phyloP scores from a whole-genome alignment of 179 eudicot genomes.

The Spergularia azorica region DNA sequence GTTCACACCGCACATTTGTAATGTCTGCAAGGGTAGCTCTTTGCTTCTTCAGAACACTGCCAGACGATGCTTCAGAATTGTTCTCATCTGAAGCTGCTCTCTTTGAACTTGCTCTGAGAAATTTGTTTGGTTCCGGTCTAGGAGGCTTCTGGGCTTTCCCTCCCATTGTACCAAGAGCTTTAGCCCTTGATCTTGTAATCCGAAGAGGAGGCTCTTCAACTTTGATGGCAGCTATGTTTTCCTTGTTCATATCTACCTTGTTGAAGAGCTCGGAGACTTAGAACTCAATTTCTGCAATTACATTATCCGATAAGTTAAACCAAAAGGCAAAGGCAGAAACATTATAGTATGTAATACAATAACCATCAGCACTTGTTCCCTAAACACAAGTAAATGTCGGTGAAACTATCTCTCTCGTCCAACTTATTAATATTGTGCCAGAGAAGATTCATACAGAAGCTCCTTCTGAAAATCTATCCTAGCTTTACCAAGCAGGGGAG shows the following conservation, averaged over 20 bases:
- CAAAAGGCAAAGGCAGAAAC: not conserved
- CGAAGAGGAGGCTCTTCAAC: constrained; percentile 49
- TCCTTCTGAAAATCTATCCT: not conserved
- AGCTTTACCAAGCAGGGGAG: not conserved
- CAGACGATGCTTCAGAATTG: constrained; percentile 30
- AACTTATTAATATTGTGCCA: not conserved
- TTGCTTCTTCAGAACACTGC: constrained; percentile 52
- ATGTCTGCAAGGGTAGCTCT: constrained; percentile 70
- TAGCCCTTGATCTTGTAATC: constrained; percentile 76
- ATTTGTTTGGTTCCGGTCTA: constrained; percentile 48
- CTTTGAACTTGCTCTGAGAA: constrained; percentile 42
- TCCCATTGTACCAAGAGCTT: constrained; percentile 49
- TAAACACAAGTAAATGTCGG: not conserved
- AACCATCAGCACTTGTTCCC: not conserved
- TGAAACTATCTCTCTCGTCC: no score
- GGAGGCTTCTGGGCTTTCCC: constrained; percentile 55
- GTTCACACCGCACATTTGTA: constrained; percentile 52
- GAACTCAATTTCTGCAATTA: constrained; percentile 30
- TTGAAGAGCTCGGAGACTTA: constrained; percentile 35
- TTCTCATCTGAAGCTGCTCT: constrained; percentile 61
- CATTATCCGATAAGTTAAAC: not conserved
- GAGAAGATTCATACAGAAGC: not conserved
- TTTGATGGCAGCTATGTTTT: constrained; percentile 41
- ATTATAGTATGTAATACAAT: not conserved
- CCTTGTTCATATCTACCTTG: constrained; percentile 55